Evolutionary conservation across 2,329 filamentous ascomycete species (phyloP).

Genomic region (Ophiostoma ulmi): DNA sequence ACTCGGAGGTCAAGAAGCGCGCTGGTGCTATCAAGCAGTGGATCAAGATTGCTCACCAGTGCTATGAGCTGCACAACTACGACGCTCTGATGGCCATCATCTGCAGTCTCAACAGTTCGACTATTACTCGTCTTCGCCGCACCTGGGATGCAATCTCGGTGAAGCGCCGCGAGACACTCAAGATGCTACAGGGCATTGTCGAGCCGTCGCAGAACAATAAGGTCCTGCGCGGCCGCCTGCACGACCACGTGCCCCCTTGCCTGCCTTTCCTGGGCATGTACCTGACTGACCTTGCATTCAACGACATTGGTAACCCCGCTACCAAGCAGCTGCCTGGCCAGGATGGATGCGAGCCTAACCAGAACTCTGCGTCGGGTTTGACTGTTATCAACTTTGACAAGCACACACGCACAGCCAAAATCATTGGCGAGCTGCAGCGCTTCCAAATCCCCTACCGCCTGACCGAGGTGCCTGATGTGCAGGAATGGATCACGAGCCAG

Average conservation of each 20-base stretch:
- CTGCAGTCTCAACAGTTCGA: constrained; percentile 86
- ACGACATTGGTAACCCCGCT: constrained; percentile 87
- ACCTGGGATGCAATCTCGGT: constrained; percentile 87
- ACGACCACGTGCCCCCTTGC: constrained; percentile 84
- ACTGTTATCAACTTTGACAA: constrained; percentile 97
- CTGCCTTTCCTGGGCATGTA: constrained; percentile 95
- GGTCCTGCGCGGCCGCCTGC: constrained; percentile 72
- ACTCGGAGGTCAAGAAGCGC: constrained; percentile 88
- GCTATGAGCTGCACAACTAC: constrained; percentile 87
- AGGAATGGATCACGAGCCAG: constrained; percentile 85
- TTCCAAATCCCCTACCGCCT: constrained; percentile 93
- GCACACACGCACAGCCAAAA: constrained; percentile 87
- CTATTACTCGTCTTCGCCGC: constrained; percentile 77
- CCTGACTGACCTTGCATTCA: constrained; percentile 89
- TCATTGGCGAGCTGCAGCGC: constrained; percentile 90
- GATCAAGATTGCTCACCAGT: constrained; percentile 89
- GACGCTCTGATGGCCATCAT: constrained; percentile 96
- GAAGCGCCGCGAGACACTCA: constrained; percentile 76
- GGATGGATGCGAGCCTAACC: constrained; percentile 35
- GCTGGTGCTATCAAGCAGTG: constrained; percentile 91
- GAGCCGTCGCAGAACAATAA: constrained; percentile 90
- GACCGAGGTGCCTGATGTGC: constrained; percentile 76
- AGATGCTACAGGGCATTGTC: constrained; percentile 74
- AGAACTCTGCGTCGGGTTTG: constrained; percentile 57
- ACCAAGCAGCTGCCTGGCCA: constrained; percentile 65